phyloP scores from a whole-genome alignment of 129 eudicot species.

The Lonicera japonica region DNA sequence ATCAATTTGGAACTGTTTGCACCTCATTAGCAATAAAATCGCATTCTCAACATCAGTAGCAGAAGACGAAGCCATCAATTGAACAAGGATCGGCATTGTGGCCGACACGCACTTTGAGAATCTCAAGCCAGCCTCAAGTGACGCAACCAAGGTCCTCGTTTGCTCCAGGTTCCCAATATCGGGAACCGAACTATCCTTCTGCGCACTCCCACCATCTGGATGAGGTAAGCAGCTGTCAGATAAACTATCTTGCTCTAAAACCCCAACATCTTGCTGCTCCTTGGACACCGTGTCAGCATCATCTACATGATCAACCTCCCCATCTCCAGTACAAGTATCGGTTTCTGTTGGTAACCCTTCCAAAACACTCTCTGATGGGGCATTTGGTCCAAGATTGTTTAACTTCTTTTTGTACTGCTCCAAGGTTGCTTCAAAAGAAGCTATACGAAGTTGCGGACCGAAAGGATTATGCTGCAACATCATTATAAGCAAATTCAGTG shows the following conservation, averaged over 20 bases:
- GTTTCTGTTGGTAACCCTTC: slow-evolving; percentile 40
- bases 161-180: slow-evolving; percentile 94
- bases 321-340: slow-evolving; percentile 49
- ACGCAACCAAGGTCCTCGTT: slow-evolving; percentile 84
- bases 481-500: slow-evolving; percentile 72
- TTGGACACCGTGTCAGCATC: slow-evolving; percentile 20
- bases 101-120: slow-evolving; percentile 71
- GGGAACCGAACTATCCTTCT: slow-evolving; percentile 59
- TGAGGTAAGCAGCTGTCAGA: slow-evolving; percentile 64
- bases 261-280: slow-evolving; percentile 31
- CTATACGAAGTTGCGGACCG: slow-evolving; percentile 83
- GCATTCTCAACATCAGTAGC: slow-evolving; percentile 97
- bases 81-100: slow-evolving; percentile 86
- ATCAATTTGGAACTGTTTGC: slow-evolving; percentile 93
- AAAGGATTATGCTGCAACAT: slow-evolving; percentile 98
- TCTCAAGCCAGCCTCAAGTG: slow-evolving; percentile 87
- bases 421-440: slow-evolving; percentile 87
- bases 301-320: slow-evolving; percentile 38
- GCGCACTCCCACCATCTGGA: slow-evolving; percentile 36
- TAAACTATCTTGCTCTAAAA: slow-evolving; percentile 47
- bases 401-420: slow-evolving; percentile 88
- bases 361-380: slow-evolving; percentile 31
- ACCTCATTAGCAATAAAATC: slow-evolving; percentile 87
- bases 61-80: slow-evolving; percentile 95
- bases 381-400: slow-evolving; percentile 61